phyloP scores from a whole-genome alignment of 352 stramenopile genomes.

The Phytophthora sojae region DNA sequence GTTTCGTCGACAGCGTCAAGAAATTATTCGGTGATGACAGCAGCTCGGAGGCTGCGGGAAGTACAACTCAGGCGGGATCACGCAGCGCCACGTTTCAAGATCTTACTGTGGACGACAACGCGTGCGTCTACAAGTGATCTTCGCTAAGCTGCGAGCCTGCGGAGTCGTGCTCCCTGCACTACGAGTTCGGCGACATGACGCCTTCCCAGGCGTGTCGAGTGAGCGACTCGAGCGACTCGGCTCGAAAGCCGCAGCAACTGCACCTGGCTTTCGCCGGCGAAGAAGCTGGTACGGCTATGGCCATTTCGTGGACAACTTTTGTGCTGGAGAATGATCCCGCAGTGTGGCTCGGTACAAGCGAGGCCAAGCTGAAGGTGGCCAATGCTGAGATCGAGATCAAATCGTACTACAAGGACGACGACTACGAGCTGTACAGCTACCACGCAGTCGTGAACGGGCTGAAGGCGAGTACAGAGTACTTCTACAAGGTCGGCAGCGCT shows the following conservation, averaged over 20 bases:
- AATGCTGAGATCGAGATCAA: neutral
- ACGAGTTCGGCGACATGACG: neutral
- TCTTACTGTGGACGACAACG: neutral
- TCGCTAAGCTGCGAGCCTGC: neutral
- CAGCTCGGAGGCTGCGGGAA: neutral
- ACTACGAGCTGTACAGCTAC: conserved; percentile 39
- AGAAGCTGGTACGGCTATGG: neutral
- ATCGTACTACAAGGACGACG: neutral
- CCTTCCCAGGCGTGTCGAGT: neutral
- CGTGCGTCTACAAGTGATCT: neutral
- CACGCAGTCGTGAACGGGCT: conserved; percentile 50
- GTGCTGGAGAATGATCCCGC: neutral
- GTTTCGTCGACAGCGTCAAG: neutral
- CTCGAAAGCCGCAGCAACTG: neutral
- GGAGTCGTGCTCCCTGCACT: neutral
- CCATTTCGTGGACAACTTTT: neutral
- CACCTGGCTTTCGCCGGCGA: neutral
- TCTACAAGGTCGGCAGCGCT: conserved; percentile 10
- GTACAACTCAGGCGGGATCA: neutral
- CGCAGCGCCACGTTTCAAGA: neutral
- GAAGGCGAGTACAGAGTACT: conserved; percentile 29
- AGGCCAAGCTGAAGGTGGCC: neutral
- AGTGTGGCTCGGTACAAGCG: neutral
- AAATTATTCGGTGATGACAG: neutral
- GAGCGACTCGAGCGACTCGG: neutral